Evolutionary conservation across 805 yeast species (phyloP).

Genomic region (Nakazawaea pomicola): DNA sequence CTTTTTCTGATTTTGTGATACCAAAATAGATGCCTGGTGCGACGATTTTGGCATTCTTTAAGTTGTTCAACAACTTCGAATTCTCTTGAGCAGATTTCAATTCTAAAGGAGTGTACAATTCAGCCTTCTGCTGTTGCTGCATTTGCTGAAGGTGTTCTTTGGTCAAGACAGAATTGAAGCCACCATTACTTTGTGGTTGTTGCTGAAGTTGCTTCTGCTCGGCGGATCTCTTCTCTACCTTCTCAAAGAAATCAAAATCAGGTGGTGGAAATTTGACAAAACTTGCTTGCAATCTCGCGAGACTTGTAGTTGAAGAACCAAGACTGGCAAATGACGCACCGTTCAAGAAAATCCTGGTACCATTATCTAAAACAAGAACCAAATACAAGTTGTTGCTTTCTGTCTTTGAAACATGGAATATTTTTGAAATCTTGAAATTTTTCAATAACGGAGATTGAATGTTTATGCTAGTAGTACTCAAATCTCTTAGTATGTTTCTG

Average conservation of each 20-base stretch:
- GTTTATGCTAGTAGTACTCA: conserved; percentile 33
- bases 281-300: conserved; percentile 32
- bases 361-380: conserved; percentile 75
- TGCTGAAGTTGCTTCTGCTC: conserved; percentile 2
- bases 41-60: conserved; percentile 54
- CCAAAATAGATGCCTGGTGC: conserved; percentile 87
- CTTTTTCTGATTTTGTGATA: conserved; percentile 35
- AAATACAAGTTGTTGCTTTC: conserved; percentile 70
- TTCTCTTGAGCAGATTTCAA: conserved; percentile 52
- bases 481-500: conserved; percentile 39
- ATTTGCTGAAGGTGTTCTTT: conserved; percentile 25
- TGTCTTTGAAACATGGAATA: conserved; percentile 51
- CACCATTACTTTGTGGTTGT: neutral
- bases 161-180: conserved; percentile 8
- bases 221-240: conserved; percentile 16
- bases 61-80: conserved; percentile 49
- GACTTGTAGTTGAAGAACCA: conserved; percentile 5
- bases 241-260: conserved; percentile 25
- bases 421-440: conserved; percentile 54
- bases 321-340: conserved; percentile 31
- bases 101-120: conserved; percentile 21
- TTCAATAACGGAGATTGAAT: conserved; percentile 39
- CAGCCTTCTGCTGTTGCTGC: conserved; percentile 27
- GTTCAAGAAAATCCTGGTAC: conserved; percentile 71
- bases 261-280: conserved; percentile 43